Conservation (phyloP, 768 basidiomycete species). For the Clavaria fumosa region DNA sequence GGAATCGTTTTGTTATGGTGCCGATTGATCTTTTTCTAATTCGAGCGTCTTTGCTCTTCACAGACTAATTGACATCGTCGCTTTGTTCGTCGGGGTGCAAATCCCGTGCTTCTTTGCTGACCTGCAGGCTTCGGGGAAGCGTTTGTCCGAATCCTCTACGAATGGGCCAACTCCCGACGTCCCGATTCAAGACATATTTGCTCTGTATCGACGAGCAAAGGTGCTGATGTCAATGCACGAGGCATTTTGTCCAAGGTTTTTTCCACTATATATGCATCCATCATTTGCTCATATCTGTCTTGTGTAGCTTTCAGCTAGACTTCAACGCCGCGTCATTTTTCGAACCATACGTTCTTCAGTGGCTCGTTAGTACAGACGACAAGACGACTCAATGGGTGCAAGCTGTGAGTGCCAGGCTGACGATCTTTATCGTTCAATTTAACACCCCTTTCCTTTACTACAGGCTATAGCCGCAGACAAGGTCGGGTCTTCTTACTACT, state of each 20-base stretch:
- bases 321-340: slow-evolving; percentile 72
- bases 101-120: slow-evolving; percentile 55
- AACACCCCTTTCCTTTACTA: background rate
- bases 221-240: slow-evolving; percentile 63
- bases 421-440: background rate
- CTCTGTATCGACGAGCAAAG: slow-evolving; percentile 67
- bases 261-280: slow-evolving; percentile 6
- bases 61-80: slow-evolving; percentile 62
- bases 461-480: slow-evolving; percentile 76
- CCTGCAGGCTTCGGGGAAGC: slow-evolving; percentile 52
- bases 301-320: slow-evolving; percentile 26
- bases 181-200: slow-evolving; percentile 81
- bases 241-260: slow-evolving; percentile 70
- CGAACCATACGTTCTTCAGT: slow-evolving; percentile 74
- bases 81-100: slow-evolving; percentile 51
- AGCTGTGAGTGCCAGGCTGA: slow-evolving; percentile 40
- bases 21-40: too few species aligned
- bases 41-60: background rate
- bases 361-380: slow-evolving; percentile 76
- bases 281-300: slow-evolving; percentile 2
- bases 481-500: slow-evolving; percentile 23
- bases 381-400: slow-evolving; percentile 94
- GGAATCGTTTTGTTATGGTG: too few species aligned
- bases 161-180: slow-evolving; percentile 79
- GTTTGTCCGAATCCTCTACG: slow-evolving; percentile 68